phyloP scores from a whole-genome alignment of 176 grass and related monocot genomes.

The Areca catechu region DNA sequence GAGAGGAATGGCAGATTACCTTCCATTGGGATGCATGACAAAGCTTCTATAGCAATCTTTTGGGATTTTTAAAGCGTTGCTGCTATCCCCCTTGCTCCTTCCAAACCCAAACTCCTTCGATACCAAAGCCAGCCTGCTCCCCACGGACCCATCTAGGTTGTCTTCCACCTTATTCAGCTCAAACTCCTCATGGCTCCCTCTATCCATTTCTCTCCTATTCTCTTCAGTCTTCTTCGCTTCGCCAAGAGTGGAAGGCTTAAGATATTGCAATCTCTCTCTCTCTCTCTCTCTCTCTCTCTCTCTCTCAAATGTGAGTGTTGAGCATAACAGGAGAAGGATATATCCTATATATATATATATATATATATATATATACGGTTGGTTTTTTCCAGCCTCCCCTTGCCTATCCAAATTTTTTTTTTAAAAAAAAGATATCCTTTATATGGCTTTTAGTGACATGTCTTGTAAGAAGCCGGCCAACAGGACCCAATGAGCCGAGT shows the following conservation, averaged over 20 bases:
- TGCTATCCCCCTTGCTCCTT: slow-evolving; percentile 29
- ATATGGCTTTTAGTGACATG: slow-evolving; percentile 4
- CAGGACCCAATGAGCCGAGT: slow-evolving; percentile 14
- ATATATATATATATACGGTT: no score
- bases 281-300: neutral
- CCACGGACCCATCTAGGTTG: slow-evolving; percentile 46
- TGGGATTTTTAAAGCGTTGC: slow-evolving; percentile 30
- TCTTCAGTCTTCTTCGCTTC: no score
- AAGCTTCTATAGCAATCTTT: slow-evolving; percentile 38
- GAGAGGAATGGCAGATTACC: slow-evolving; percentile 31
- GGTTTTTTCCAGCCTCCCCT: no score
- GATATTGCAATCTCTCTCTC: neutral
- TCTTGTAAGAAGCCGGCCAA: slow-evolving; percentile 22
- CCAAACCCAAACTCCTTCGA: slow-evolving; percentile 48
- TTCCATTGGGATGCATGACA: slow-evolving; percentile 75
- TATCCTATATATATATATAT: no score
- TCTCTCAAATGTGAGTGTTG: neutral
- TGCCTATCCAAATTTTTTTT: no score
- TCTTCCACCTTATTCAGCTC: slow-evolving; percentile 60
- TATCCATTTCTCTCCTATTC: slow-evolving; percentile 15
- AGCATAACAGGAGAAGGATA: slow-evolving; percentile 4
- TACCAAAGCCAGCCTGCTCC: slow-evolving; percentile 61
- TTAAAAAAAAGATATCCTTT: no score
- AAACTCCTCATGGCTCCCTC: slow-evolving; percentile 48
- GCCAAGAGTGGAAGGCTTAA: no score